Percentiles rank a stretch among this genome's conserved stretches.
Evolutionary conservation across 176 grass and related monocot species (phyloP).

Genomic region (Aegilops speltoides): DNA sequence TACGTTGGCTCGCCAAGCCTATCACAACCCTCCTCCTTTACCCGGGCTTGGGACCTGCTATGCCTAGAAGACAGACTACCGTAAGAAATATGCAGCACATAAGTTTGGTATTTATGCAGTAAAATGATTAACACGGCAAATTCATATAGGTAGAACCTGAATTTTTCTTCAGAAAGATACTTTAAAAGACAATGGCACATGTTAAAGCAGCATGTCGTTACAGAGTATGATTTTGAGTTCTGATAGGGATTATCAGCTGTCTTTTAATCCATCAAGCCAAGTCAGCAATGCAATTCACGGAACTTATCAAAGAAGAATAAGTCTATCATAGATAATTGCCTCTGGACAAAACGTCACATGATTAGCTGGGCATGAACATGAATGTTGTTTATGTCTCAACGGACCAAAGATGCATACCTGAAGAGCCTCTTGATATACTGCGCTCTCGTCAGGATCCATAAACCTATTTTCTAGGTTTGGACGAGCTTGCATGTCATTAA

Average conservation of each 20-base stretch:
- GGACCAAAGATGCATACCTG: conserved; percentile 58
- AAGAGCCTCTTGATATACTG: conserved; percentile 89
- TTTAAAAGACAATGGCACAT: not conserved
- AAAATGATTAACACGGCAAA: conserved; percentile 9
- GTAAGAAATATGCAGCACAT: not conserved
- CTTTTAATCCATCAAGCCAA: conserved; percentile 26
- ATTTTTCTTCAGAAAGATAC: not conserved
- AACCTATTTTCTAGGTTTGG: conserved; percentile 57
- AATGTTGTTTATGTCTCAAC: not conserved
- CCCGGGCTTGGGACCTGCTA: too few species aligned
- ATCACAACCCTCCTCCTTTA: too few species aligned
- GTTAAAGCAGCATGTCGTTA: not conserved
- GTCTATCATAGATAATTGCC: not conserved
- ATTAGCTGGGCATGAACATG: conserved; percentile 28
- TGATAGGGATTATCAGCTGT: conserved; percentile 1
- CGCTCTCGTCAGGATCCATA: conserved; percentile 72
- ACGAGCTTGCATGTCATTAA: conserved; percentile 47
- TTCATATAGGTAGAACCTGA: conserved; percentile 4
- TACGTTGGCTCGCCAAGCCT: too few species aligned
- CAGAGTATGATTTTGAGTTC: not conserved
- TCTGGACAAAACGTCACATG: not conserved
- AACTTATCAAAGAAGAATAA: not conserved
- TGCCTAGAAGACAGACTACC: not conserved
- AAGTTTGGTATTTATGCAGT: not conserved
- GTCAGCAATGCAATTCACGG: not conserved